These are phyloP conservation scores for Leccinum fibrillosum DNA, from an alignment of 768 basidiomycete species.

Conservation along the genomic window DNA sequence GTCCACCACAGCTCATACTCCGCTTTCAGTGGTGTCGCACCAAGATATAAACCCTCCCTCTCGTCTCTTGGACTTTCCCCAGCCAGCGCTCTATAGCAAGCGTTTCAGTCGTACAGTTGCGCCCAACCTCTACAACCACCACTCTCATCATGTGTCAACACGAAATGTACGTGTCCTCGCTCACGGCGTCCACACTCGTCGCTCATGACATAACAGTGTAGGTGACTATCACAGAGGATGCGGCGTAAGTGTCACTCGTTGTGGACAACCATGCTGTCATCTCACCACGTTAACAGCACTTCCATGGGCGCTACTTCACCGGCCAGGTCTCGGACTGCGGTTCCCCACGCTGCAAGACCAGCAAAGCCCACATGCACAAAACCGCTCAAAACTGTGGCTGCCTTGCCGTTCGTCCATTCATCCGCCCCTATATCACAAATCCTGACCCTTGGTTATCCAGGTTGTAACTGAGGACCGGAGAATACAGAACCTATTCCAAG, in stretches of 20 bases:
- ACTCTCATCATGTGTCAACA: slow-evolving; percentile 32
- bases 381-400: slow-evolving; percentile 36
- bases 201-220: slow-evolving; percentile 24
- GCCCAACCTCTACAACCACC: background rate
- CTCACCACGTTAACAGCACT: slow-evolving; percentile 26
- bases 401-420: slow-evolving; percentile 18
- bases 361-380: slow-evolving; percentile 33
- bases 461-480: slow-evolving; percentile 35
- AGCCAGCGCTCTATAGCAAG: background rate
- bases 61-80: background rate
- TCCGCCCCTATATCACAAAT: slow-evolving; percentile 10
- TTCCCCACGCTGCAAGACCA: slow-evolving; percentile 32
- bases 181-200: background rate
- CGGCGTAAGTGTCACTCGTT: slow-evolving; percentile 24
- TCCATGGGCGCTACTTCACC: slow-evolving; percentile 37
- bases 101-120: background rate
- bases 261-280: slow-evolving; percentile 1
- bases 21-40: slow-evolving; percentile 9
- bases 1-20: slow-evolving; percentile 3
- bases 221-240: slow-evolving; percentile 38
- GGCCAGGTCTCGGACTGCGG: slow-evolving; percentile 32
- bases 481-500: slow-evolving; percentile 37
- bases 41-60: slow-evolving; percentile 5
- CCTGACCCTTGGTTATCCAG: slow-evolving; percentile 13
- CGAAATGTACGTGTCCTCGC: slow-evolving; percentile 30